Percentiles rank a stretch among this genome's conserved stretches.
Conservation (phyloP, 2,329 filamentous ascomycete species). For the Pestalotiopsis sp. region DNA sequence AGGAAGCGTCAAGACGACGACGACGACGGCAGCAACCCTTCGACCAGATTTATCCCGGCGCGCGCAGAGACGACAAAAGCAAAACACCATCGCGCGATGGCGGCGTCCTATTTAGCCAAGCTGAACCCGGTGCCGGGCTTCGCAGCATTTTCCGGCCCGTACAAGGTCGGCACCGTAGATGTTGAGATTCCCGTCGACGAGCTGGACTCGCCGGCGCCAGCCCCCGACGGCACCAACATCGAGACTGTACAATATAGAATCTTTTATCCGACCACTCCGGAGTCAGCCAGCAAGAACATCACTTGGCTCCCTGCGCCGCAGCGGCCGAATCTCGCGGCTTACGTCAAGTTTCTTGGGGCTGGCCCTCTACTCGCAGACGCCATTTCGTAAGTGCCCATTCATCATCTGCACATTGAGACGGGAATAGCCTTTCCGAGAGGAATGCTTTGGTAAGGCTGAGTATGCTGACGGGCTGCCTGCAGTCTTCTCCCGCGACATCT, state of each 20-base stretch:
- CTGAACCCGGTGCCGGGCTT: constrained; percentile 74
- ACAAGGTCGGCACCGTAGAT: constrained; percentile 79
- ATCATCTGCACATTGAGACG: background rate
- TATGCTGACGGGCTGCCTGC: background rate
- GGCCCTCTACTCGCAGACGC: constrained; percentile 59
- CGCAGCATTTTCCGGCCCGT: constrained; percentile 74
- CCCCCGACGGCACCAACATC: constrained; percentile 58
- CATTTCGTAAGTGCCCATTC: constrained; percentile 55
- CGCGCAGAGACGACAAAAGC: background rate
- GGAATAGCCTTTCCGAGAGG: background rate
- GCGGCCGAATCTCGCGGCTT: constrained; percentile 72
- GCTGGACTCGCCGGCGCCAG: constrained; percentile 55
- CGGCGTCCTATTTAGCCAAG: constrained; percentile 48
- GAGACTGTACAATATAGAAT: constrained; percentile 79
- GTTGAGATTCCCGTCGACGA: constrained; percentile 74
- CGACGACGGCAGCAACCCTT: background rate
- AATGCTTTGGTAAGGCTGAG: no score
- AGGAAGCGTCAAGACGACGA: background rate
- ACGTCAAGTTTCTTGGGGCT: constrained; percentile 75
- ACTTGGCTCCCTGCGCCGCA: constrained; percentile 81
- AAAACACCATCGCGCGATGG: background rate
- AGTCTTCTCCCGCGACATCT: constrained; percentile 70
- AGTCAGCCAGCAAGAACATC: constrained; percentile 60
- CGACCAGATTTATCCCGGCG: background rate
- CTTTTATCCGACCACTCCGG: constrained; percentile 72